These are phyloP conservation scores for Heterobasidion irregulare DNA, from an alignment of 1,284 basidiomycete genomes.

Conservation along the genomic window DNA sequence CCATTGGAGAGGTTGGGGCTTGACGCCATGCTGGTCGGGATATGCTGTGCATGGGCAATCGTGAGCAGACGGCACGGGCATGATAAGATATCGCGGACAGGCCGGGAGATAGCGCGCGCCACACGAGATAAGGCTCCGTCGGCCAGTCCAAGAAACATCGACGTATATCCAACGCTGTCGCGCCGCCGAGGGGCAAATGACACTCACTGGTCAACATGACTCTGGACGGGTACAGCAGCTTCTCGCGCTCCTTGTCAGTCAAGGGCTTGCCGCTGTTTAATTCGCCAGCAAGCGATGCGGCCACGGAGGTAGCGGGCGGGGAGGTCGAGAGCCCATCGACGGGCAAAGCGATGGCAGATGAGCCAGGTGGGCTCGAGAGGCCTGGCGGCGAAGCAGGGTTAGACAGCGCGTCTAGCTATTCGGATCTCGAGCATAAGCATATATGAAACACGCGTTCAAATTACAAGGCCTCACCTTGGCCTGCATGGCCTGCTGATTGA, in stretches of 20 bases:
- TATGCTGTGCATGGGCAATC: constrained; percentile 37
- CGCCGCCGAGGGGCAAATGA: not conserved
- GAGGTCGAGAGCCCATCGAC: not conserved
- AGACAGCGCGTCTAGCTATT: constrained; percentile 30
- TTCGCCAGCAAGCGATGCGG: constrained; percentile 12
- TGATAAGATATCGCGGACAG: not conserved
- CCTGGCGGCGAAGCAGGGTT: constrained; percentile 16
- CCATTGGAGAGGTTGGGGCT: constrained; percentile 78
- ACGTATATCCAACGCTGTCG: not conserved
- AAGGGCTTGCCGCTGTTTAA: constrained; percentile 10
- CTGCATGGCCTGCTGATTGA: constrained; percentile 65
- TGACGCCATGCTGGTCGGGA: constrained; percentile 66
- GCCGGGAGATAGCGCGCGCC: not conserved
- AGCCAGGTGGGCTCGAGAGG: constrained; percentile 4
- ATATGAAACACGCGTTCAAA: not conserved
- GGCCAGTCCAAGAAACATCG: not conserved
- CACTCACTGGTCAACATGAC: constrained; percentile 75
- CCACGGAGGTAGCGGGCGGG: constrained; percentile 15
- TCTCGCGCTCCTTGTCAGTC: constrained; percentile 64
- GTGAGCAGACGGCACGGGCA: not conserved
- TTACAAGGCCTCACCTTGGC: constrained; percentile 45
- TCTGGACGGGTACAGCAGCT: constrained; percentile 65
- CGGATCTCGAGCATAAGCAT: not conserved
- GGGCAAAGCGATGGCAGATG: not conserved
- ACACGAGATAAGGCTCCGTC: not conserved